These are phyloP conservation scores for Lasiodiplodia hormozganensis DNA, from an alignment of 2,329 filamentous ascomycete genomes.

Conservation along the genomic window DNA sequence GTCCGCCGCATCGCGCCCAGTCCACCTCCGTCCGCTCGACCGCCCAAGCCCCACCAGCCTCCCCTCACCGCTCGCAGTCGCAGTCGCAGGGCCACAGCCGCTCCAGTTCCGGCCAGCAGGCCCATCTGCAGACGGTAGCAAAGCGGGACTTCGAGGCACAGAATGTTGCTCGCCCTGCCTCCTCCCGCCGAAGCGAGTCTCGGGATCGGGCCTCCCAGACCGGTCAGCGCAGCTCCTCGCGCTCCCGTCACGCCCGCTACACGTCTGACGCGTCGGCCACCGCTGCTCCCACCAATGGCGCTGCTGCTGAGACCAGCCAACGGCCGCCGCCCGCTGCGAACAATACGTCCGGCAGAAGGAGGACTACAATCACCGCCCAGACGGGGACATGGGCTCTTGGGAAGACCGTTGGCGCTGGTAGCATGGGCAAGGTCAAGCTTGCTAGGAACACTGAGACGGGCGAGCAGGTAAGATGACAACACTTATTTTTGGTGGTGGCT, in stretches of 20 bases:
- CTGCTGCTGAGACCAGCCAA: conserved; percentile 37
- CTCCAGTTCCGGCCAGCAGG: conserved; percentile 47
- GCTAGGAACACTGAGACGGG: conserved; percentile 88
- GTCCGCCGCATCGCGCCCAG: conserved; percentile 46
- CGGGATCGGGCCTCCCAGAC: conserved; percentile 62
- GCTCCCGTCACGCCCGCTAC: conserved; percentile 51
- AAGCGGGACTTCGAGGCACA: conserved; percentile 77
- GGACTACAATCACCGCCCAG: conserved; percentile 85
- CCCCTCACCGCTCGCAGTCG: conserved; percentile 46
- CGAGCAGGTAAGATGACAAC: conserved; percentile 74
- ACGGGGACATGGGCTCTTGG: conserved; percentile 92
- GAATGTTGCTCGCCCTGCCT: conserved; percentile 65
- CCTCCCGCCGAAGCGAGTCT: conserved; percentile 68
- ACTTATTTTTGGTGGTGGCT: not conserved
- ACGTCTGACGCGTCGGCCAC: conserved; percentile 51
- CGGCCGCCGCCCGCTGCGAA: conserved; percentile 18
- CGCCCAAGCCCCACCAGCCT: conserved; percentile 35
- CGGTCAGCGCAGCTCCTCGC: conserved; percentile 38
- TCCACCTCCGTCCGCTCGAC: conserved; percentile 42
- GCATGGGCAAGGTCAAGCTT: conserved; percentile 98
- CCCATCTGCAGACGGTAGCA: conserved; percentile 59
- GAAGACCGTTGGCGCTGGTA: conserved; percentile 96
- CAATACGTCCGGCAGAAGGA: conserved; percentile 47
- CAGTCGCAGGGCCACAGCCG: conserved; percentile 40
- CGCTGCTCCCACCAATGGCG: conserved; percentile 46